Evolutionary conservation across 192 early-diverging fungal species (phyloP), one percentile per base, ranked within the genome.

Genomic region (Entrophospora sp.): DNA sequence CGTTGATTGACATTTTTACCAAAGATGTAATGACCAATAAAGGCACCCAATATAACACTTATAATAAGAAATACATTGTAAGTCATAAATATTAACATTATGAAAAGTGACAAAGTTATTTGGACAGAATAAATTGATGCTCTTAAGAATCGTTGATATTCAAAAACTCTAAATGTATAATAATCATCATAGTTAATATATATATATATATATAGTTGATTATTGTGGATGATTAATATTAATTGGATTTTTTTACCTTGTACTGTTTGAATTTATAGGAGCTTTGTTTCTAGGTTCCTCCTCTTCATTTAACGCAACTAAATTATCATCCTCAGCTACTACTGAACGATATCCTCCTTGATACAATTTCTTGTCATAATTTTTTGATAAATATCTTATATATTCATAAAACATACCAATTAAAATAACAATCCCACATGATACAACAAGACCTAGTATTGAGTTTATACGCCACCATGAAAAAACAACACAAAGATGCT

Each of bases 51-150:
- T 20, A 87, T 77, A 0, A 83, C 83, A 27, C 81, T 74, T 8
- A 85, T 70, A 70, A 91, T 88, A 12, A 91, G 74, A 74, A 76
- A 91, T 34, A 83, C 85, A 57, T 91, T 91, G 69, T 91, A 91
- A 0, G 89, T 91, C 89, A 91, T 91, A 64, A 91, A 91, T 30
- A 91, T 82, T 7, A 91, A 80, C 89, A 91, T 91, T 1, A 89
- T 60, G 24, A 85, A 84, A 69, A 87, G 87, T 40, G 85, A 87
- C 38, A 88, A 81, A 44, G 76, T 81, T 12, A 88, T 83, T 61
- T 85, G 74, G 6, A 83, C 65, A 42, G 83, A 82, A 61, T 91
- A 88, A 34, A 86, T 68, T 5, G 84, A n/a, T 2, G 89, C 79
- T 1, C 86, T 83, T 32, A 69, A 79, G 65, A 83, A 69, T 31